Percentiles rank a stretch among this genome's conserved stretches.
phyloP scores from a whole-genome alignment of 495 filamentous ascomycete species.

The Hypomontagnella monticulosa region DNA sequence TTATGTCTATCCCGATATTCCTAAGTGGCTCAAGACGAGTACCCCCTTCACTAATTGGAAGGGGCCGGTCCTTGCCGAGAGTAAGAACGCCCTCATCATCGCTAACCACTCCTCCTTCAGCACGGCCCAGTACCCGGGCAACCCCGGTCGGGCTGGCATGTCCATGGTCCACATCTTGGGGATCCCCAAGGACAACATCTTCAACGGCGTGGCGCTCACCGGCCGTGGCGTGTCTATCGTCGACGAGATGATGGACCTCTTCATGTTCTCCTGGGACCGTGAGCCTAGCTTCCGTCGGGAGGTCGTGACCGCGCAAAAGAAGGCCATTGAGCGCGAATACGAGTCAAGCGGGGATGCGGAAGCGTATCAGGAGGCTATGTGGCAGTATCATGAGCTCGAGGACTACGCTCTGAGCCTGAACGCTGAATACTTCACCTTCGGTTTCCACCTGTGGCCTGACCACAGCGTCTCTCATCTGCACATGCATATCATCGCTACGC shows the following conservation, averaged over 20 bases:
- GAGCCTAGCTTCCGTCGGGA: background rate
- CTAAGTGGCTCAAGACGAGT: slow-evolving; percentile 21
- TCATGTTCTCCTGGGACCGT: slow-evolving; percentile 12
- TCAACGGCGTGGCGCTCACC: slow-evolving; percentile 47
- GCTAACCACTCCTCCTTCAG: slow-evolving; percentile 46
- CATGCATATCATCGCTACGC: slow-evolving; percentile 46
- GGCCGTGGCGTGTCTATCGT: slow-evolving; percentile 27
- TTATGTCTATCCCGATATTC: slow-evolving; percentile 9
- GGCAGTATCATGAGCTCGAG: slow-evolving; percentile 8
- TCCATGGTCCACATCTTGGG: slow-evolving; percentile 45
- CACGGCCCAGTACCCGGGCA: slow-evolving; percentile 39
- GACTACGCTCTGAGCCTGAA: slow-evolving; percentile 1
- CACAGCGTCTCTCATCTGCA: slow-evolving; percentile 47
- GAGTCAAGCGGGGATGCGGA: background rate
- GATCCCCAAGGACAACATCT: slow-evolving; percentile 45
- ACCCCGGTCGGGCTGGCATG: slow-evolving; percentile 41
- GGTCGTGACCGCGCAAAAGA: slow-evolving; percentile 8
- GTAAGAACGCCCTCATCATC: slow-evolving; percentile 39
- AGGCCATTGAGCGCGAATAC: background rate
- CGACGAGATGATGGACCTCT: slow-evolving; percentile 44
- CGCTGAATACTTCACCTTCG: slow-evolving; percentile 44
- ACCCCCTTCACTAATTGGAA: slow-evolving; percentile 24
- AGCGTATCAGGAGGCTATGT: background rate
- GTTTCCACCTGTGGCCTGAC: slow-evolving; percentile 45
- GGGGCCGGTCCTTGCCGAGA: slow-evolving; percentile 26